A percentile compares a stretch with the other conserved stretches of the same genome.
These are phyloP conservation scores for Suillus plorans DNA, from an alignment of 768 basidiomycete species.

Conservation along the genomic window DNA sequence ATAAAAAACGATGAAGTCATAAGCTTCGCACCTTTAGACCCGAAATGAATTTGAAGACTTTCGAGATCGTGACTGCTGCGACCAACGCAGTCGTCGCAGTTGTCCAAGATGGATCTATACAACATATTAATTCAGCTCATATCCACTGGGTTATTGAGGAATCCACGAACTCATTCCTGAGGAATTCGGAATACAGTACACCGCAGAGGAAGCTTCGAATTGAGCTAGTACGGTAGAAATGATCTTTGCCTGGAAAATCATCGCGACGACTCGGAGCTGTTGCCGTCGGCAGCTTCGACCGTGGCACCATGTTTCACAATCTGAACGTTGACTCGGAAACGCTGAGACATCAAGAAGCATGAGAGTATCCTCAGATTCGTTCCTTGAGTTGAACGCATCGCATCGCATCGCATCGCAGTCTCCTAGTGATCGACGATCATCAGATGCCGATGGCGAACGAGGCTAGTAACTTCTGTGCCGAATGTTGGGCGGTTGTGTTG, in stretches of 20 bases:
- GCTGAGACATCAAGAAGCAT: background rate
- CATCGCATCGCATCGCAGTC: background rate
- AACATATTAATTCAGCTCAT: background rate
- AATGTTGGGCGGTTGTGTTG: background rate
- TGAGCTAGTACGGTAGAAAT: background rate
- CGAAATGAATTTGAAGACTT: constrained; percentile 14
- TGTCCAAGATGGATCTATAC: constrained; percentile 12
- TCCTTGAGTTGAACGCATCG: background rate
- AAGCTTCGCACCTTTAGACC: constrained; percentile 17
- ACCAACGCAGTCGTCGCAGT: constrained; percentile 2
- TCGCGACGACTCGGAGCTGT: background rate
- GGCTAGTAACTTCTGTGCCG: background rate
- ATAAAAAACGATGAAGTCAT: background rate
- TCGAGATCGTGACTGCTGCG: constrained; percentile 11
- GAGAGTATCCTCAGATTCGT: background rate
- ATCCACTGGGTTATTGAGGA: background rate
- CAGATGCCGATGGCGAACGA: background rate
- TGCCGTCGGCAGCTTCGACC: background rate
- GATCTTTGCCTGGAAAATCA: background rate
- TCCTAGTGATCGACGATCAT: background rate
- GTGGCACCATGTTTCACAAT: background rate
- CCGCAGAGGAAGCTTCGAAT: background rate
- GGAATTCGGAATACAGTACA: background rate
- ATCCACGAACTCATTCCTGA: background rate
- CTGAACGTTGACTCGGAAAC: background rate